Evolutionary conservation across 116 monocot species (phyloP), one percentile per base, ranked within the genome.

Genomic region (Dioscorea cayenensis): DNA sequence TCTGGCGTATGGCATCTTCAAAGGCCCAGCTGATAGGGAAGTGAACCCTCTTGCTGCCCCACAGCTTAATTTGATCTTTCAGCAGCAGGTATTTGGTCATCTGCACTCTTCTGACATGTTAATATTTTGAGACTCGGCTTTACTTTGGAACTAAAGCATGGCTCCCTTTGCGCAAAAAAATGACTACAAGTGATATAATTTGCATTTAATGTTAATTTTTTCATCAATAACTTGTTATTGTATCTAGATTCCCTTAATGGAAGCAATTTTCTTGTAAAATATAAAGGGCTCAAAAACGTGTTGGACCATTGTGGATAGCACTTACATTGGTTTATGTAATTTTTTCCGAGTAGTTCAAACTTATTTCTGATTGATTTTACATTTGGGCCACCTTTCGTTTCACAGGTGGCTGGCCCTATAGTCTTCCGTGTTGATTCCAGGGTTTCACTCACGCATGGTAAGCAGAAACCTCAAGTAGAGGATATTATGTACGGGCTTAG

Each of bases 381-480:
- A 32, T 32, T 32, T 32, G 32, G 32, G 4, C 7, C 43, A 43
- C 43, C 7, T 55, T 55, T 55, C 55, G 14, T 18, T 20, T 62
- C 63, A 11, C 78, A 92, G 92, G 76, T 92, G 51, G 80, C 79
- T 21, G 92, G 92, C 21, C 92, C 92, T 14, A 86, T 92, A 58
- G 63, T 89, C 17, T 77, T 84, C 61, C 75, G 89, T 49, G 78
- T 81, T 38, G 92, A 92, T 62, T 77, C 86, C 0, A 80, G 80
- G 36, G 63, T 92, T 49, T 84, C 86, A 22, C 51, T 82, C 60
- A 68, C 77, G 14, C 80, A 84, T 1, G 84, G 84, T 23, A 78
- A 72, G 66, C 76, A 67, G 51, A 12, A 76, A 22, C 89, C 92
- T 28, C 51, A 74, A 10, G 71, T 86, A 27, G 92, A 92, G 29